These are phyloP conservation scores for Emmonsiellopsis sp. DNA, from an alignment of 2,329 filamentous ascomycete genomes.

Conservation along the genomic window DNA sequence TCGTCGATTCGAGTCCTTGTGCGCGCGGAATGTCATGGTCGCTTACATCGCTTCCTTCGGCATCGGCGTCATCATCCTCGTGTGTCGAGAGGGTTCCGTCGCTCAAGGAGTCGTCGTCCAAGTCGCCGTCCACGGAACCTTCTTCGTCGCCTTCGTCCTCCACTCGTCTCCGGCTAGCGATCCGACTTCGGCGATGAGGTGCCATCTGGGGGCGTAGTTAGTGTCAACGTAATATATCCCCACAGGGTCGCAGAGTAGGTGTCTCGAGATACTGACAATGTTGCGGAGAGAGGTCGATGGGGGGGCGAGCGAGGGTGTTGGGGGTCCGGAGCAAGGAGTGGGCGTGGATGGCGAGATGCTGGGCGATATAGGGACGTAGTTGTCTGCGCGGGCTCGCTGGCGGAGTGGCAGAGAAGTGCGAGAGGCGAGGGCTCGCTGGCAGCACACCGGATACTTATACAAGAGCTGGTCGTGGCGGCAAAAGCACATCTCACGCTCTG, in stretches of 20 bases:
- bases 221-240: background rate
- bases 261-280: background rate
- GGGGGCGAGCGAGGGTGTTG: background rate
- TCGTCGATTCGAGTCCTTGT: slow-evolving; percentile 15
- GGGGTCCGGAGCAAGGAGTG: background rate
- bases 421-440: too few species aligned
- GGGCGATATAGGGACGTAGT: background rate
- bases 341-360: background rate
- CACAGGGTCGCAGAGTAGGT: background rate
- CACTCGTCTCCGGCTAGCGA: slow-evolving; percentile 36
- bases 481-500: too few species aligned
- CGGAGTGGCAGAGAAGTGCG: too few species aligned
- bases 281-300: background rate
- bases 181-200: slow-evolving; percentile 31
- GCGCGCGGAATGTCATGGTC: slow-evolving; percentile 35
- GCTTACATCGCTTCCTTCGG: slow-evolving; percentile 49
- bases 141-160: slow-evolving; percentile 42
- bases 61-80: slow-evolving; percentile 48
- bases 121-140: slow-evolving; percentile 38
- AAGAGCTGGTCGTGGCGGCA: too few species aligned
- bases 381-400: background rate
- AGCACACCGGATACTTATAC: too few species aligned
- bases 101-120: slow-evolving; percentile 54
- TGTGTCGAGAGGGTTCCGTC: slow-evolving; percentile 51
- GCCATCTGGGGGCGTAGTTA: slow-evolving; percentile 25